phyloP scores from a whole-genome alignment of 371 early-diverging fungal species.

The Umbelopsis sp. region DNA sequence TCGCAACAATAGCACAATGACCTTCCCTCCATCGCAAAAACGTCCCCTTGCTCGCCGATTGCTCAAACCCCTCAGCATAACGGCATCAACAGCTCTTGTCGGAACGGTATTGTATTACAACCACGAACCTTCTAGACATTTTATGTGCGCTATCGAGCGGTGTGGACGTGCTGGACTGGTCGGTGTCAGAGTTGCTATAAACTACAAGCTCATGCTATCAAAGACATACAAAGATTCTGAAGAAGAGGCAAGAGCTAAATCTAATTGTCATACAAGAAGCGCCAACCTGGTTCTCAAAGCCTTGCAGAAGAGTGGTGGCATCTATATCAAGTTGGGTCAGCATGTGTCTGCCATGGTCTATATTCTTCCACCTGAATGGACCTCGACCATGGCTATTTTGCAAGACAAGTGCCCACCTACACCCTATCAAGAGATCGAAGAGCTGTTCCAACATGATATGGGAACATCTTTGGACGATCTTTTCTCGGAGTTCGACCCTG shows the following conservation, averaged over 20 bases:
- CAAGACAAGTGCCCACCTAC: conserved; percentile 88
- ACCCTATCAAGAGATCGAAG: conserved; percentile 61
- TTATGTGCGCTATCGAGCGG: conserved; percentile 42
- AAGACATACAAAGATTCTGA: conserved; percentile 40
- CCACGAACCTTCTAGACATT: conserved; percentile 42
- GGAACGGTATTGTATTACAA: conserved; percentile 31
- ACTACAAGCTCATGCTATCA: conserved; percentile 64
- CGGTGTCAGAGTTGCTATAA: conserved; percentile 51
- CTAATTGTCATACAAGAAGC: conserved; percentile 45
- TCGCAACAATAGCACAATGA: background rate
- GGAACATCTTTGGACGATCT: conserved; percentile 65
- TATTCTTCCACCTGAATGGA: conserved; percentile 89
- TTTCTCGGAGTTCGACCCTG: conserved; percentile 72
- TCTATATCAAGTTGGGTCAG: conserved; percentile 94
- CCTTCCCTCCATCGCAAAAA: conserved; percentile 4
- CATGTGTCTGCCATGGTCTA: conserved; percentile 88
- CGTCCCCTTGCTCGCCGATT: conserved; percentile 6
- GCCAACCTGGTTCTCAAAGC: conserved; percentile 66
- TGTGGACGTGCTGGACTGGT: conserved; percentile 45
- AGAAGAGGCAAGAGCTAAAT: conserved; percentile 40
- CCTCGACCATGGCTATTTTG: conserved; percentile 76
- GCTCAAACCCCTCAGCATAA: conserved; percentile 9
- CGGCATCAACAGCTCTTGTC: background rate
- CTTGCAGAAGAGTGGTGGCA: conserved; percentile 74
- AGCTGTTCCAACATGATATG: conserved; percentile 72